phyloP scores from a whole-genome alignment of 768 basidiomycete species.

The Podaxis sp. region DNA sequence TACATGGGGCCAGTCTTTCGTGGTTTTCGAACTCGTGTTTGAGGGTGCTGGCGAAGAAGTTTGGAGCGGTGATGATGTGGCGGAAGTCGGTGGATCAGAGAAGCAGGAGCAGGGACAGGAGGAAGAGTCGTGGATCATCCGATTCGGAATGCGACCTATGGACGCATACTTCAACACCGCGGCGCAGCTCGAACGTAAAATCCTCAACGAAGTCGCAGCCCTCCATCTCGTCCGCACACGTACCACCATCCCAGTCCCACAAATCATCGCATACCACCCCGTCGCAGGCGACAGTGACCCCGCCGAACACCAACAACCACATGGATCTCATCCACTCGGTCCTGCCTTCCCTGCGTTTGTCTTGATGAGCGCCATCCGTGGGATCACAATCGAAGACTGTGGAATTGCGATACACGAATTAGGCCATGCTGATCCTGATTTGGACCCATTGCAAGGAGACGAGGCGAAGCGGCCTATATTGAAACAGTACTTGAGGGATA shows the following conservation, averaged over 20 bases:
- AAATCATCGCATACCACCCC: slow-evolving; percentile 35
- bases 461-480: slow-evolving; percentile 34
- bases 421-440: slow-evolving; percentile 21
- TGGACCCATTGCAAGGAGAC: slow-evolving; percentile 31
- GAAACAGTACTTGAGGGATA: slow-evolving; percentile 35
- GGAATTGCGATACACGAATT: slow-evolving; percentile 36
- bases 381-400: slow-evolving; percentile 40
- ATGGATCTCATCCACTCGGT: slow-evolving; percentile 31
- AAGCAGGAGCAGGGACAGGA: slow-evolving; percentile 11
- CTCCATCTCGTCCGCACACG: slow-evolving; percentile 37
- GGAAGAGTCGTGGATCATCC: slow-evolving; percentile 36
- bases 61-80: neutral
- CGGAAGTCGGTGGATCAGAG: neutral
- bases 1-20: slow-evolving; percentile 42
- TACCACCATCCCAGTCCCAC: slow-evolving; percentile 40
- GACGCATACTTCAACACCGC: slow-evolving; percentile 41
- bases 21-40: slow-evolving; percentile 37
- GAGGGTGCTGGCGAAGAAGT: slow-evolving; percentile 2
- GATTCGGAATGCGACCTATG: slow-evolving; percentile 36
- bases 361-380: slow-evolving; percentile 38
- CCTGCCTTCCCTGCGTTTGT: slow-evolving; percentile 38
- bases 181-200: slow-evolving; percentile 41
- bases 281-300: slow-evolving; percentile 10
- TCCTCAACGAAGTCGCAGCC: slow-evolving; percentile 42
- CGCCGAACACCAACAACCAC: slow-evolving; percentile 19